Evolutionary conservation across 148 eudicot genomes (phyloP).

Genomic region (Arbutus unedo): DNA sequence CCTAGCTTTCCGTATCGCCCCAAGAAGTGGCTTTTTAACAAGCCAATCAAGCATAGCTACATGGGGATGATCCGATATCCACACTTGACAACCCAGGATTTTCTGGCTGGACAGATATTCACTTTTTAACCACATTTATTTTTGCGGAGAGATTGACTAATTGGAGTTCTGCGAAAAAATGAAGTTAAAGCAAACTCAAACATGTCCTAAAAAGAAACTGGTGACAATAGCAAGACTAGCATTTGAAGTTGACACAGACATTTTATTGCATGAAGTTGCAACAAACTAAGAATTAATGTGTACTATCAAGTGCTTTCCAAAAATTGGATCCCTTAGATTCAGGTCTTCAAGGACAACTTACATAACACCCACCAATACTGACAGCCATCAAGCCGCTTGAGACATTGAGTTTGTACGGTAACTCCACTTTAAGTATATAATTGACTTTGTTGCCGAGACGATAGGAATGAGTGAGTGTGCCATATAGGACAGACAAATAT

Average conservation of each 20-base stretch:
- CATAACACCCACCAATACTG: neutral
- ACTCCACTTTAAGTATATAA: neutral
- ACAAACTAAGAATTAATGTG: neutral
- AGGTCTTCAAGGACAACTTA: neutral
- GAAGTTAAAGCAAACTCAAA: neutral
- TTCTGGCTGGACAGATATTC: no score
- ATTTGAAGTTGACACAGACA: neutral
- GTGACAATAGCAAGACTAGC: neutral
- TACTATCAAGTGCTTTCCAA: neutral
- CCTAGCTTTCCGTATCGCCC: neutral
- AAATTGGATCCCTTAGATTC: neutral
- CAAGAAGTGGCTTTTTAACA: neutral
- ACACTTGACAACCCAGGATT: neutral
- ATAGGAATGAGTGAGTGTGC: neutral
- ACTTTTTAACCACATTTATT: neutral
- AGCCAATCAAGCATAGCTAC: neutral
- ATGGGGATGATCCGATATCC: neutral
- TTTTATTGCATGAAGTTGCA: neutral
- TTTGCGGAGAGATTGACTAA: neutral
- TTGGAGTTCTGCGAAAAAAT: neutral
- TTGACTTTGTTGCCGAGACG: neutral
- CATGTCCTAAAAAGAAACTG: neutral
- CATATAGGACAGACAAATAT: neutral
- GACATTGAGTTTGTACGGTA: neutral
- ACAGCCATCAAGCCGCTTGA: neutral